Base-by-base conservation (phyloP, 495 filamentous ascomycete species). In the Rhypophila decipiens region DNA sequence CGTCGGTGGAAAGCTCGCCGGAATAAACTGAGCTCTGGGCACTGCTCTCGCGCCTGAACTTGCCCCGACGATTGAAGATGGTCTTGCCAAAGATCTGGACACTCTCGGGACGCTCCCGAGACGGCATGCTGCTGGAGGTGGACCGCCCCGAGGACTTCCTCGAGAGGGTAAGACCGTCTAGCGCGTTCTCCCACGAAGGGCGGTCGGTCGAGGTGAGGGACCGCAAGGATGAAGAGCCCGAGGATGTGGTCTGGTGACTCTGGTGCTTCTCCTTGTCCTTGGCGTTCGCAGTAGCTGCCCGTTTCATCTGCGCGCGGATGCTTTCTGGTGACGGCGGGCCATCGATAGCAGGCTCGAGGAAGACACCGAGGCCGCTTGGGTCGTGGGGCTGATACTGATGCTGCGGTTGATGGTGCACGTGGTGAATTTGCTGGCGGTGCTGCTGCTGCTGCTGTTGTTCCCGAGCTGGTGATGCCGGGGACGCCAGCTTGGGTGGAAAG, bases 301-400 rank as follows among this genome's bases (percentile, higher is more conserved):
- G 65, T 58, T 69, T 75, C 63, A 74, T 68, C 51, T 73, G 67
- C 21, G 70, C 68, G 43, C 76, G 73, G 51, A 78, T 68, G 42
- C 67, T 66, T 52, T 76, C 71, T 42, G 76, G 73, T 5, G 76
- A 78, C 12, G 75, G 74, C 24, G 74, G 76, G 31, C 71, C 72
- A 47, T 77, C 72, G 37, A 78, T 60, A 12, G 74, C 65, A 23
- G 75, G 73, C 33, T 70, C 71, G 37, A 78, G 51, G 37, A 69
- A 46, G 31, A 60, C 61, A 51, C 51, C 53, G 20, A 68, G 52
- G 57, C 51, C 46, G 44, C 57, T 50, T 18, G 45, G 38, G 46
- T 64, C 49, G 51, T 57, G 50, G 22, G 53, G 46, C 24, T 45
- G 37, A 10, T 19, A 29, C 22, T 49, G 39, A 20, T 18, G 39